A percentile compares a stretch with the other conserved stretches of the same genome.
phyloP scores from a whole-genome alignment of 2,329 filamentous ascomycete genomes.

The Lachnellula subtilissima region DNA sequence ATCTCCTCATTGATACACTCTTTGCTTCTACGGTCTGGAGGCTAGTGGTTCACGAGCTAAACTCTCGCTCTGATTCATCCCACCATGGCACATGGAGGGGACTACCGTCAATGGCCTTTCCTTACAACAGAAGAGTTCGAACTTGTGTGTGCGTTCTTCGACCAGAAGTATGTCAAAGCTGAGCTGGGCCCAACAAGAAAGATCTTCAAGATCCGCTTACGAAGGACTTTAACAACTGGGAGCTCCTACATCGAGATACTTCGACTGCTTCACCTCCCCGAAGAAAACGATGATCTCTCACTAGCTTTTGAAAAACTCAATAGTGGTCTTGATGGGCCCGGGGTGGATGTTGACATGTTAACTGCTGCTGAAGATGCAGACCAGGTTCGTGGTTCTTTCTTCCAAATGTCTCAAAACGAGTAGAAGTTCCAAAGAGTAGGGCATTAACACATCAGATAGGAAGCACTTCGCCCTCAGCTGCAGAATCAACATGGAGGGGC shows the following conservation, averaged over 20 bases:
- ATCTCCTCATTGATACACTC: no score
- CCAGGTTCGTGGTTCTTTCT: conserved; percentile 18
- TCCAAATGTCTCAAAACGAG: background rate
- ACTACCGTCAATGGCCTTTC: conserved; percentile 51
- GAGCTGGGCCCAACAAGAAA: conserved; percentile 50
- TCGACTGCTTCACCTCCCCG: conserved; percentile 22
- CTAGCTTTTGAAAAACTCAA: conserved; percentile 22
- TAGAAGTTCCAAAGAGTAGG: background rate
- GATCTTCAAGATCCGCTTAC: conserved; percentile 51
- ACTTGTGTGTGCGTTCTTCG: conserved; percentile 58
- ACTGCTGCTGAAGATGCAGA: conserved; percentile 27
- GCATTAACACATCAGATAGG: conserved; percentile 14
- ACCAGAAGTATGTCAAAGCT: conserved; percentile 53
- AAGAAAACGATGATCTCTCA: conserved; percentile 28
- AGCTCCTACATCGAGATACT: conserved; percentile 29
- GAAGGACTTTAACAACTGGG: conserved; percentile 29
- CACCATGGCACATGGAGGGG: conserved; percentile 33
- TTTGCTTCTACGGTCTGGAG: no score
- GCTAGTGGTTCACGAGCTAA: background rate
- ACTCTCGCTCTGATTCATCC: background rate
- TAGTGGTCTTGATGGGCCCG: conserved; percentile 2
- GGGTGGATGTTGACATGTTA: conserved; percentile 22
- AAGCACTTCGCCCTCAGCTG: conserved; percentile 17
- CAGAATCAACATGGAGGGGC: background rate
- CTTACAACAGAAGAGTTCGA: conserved; percentile 59